Conservation (phyloP, 139 green algal species). For the Parachlorella kessleri region DNA sequence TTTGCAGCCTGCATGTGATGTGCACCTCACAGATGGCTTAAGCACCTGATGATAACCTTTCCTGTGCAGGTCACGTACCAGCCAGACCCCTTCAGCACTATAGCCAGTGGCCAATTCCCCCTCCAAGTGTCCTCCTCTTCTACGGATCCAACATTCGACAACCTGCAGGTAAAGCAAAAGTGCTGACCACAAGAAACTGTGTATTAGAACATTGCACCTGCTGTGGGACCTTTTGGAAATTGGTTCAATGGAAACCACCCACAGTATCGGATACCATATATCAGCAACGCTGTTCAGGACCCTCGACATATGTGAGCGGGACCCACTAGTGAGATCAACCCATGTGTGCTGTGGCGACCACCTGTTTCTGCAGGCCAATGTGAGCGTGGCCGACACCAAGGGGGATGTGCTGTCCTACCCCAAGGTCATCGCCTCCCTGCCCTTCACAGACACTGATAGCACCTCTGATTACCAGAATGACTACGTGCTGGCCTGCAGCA, state of each 20-base stretch:
- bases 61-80: not conserved
- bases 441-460: slow-evolving; percentile 36
- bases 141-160: not conserved
- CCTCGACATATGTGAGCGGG: no score
- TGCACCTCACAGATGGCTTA: no score
- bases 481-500: slow-evolving; percentile 16
- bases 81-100: not conserved
- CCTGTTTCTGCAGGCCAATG: not conserved
- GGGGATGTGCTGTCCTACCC: slow-evolving; percentile 42
- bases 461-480: slow-evolving; percentile 36
- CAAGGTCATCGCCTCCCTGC: slow-evolving; percentile 37
- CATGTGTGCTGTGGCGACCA: not conserved
- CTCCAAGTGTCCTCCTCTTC: not conserved
- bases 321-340: no score
- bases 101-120: not conserved
- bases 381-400: slow-evolving; percentile 32
- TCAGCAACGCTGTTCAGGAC: no score
- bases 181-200: no score
- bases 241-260: no score
- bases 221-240: no score
- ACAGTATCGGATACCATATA: no score
- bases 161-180: not conserved
- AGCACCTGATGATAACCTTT: no score
- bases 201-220: no score
- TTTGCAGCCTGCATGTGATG: no score